A percentile compares a stretch with the other conserved stretches of the same genome.
Conservation (phyloP, 352 stramenopile species). For the Pythium rishiriense region DNA sequence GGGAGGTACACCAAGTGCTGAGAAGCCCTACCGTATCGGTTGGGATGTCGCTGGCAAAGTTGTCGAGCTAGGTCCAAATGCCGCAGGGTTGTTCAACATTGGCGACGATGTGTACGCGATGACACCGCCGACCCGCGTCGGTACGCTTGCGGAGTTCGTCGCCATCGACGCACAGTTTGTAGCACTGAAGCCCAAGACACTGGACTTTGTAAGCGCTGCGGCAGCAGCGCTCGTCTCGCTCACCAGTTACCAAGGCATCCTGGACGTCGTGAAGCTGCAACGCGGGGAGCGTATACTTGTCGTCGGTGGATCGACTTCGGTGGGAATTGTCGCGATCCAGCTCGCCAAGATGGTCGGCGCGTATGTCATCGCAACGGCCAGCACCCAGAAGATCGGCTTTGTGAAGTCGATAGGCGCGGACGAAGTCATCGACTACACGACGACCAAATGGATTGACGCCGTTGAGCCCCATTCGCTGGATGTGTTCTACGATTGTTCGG, state of each 20-base stretch:
- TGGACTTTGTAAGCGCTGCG: constrained; percentile 39
- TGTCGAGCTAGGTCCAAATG: constrained; percentile 3
- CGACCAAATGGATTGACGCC: constrained; percentile 33
- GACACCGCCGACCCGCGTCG: too few relatives aligned
- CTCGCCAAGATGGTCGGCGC: too few relatives aligned
- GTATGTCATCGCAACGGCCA: constrained; percentile 32
- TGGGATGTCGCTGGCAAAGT: constrained; percentile 13
- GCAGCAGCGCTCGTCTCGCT: constrained; percentile 27
- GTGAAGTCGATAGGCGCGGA: constrained; percentile 39
- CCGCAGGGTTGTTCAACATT: constrained; percentile 4
- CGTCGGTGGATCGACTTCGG: too few relatives aligned
- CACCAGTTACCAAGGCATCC: constrained; percentile 40
- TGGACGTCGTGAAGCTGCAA: constrained; percentile 20
- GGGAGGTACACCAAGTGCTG: constrained; percentile 3
- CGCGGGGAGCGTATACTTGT: constrained; percentile 4
- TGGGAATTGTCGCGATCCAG: too few relatives aligned
- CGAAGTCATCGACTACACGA: constrained; percentile 46
- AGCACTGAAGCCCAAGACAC: constrained; percentile 35
- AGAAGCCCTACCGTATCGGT: constrained; percentile 25
- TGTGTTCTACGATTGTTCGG: constrained; percentile 22
- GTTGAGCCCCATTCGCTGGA: constrained; percentile 24
- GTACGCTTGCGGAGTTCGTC: constrained; percentile 43
- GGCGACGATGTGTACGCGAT: constrained; percentile 9
- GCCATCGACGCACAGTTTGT: constrained; percentile 31
- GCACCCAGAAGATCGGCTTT: constrained; percentile 32